Conservation (phyloP, 2,329 filamentous ascomycete genomes). For the Dryadomyces quercivorus region DNA sequence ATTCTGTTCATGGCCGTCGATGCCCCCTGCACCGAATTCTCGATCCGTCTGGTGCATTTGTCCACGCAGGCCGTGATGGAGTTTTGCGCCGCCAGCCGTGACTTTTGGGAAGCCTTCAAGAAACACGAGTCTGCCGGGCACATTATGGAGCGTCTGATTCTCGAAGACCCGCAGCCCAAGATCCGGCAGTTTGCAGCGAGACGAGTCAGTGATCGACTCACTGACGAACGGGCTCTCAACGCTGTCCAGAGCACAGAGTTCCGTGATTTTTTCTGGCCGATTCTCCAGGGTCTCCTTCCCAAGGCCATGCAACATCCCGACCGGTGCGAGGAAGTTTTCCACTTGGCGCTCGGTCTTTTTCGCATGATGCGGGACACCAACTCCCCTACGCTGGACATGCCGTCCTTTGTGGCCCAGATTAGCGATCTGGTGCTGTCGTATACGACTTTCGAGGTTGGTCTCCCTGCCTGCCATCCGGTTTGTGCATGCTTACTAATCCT, state of each 20-base stretch:
- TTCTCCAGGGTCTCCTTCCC: conserved; percentile 24
- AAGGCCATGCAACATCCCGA: conserved; percentile 19
- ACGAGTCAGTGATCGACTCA: conserved; percentile 21
- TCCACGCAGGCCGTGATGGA: conserved; percentile 28
- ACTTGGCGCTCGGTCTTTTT: conserved; percentile 27
- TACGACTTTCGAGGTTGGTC: conserved; percentile 19
- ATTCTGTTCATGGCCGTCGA: conserved; percentile 16
- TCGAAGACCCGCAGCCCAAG: conserved; percentile 22
- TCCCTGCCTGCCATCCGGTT: background rate
- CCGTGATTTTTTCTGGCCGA: conserved; percentile 34
- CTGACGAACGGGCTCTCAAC: background rate
- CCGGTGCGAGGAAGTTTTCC: conserved; percentile 33
- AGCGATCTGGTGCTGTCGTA: conserved; percentile 17
- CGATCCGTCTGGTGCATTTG: conserved; percentile 12
- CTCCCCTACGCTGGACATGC: conserved; percentile 18
- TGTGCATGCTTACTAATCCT: background rate
- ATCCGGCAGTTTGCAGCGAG: conserved; percentile 24
- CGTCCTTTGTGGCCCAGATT: conserved; percentile 15
- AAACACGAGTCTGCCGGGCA: conserved; percentile 15
- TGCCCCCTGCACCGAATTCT: conserved; percentile 2
- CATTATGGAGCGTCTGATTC: conserved; percentile 23
- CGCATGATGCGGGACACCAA: conserved; percentile 23
- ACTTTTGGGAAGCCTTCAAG: conserved; percentile 27
- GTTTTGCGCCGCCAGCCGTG: conserved; percentile 23
- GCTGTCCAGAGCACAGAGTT: conserved; percentile 24